Evolutionary conservation across 345 rosid genomes (phyloP).

Genomic region (Barbarea vulgaris): DNA sequence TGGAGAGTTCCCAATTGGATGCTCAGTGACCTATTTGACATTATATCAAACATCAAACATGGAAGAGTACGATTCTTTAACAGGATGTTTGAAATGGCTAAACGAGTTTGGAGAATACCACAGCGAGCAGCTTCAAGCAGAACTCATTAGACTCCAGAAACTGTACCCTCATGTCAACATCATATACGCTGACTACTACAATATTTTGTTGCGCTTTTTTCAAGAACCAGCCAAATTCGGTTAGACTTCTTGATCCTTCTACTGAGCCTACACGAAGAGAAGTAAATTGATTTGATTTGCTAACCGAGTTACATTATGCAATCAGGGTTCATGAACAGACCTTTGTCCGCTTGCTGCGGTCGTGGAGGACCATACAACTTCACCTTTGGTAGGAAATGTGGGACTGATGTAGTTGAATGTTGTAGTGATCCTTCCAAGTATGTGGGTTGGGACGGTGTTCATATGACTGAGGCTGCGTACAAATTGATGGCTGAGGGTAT

Average conservation of each 20-base stretch:
- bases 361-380: conserved; percentile 45
- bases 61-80: conserved; percentile 45
- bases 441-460: conserved; percentile 54
- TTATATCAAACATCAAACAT: conserved; percentile 29
- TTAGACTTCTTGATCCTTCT: conserved; percentile 16
- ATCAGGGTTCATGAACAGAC: conserved; percentile 38
- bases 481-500: conserved; percentile 26
- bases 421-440: conserved; percentile 45
- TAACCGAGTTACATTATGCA: background rate
- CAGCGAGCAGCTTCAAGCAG: conserved; percentile 40
- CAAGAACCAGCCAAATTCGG: conserved; percentile 46
- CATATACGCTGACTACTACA: conserved; percentile 51
- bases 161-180: conserved; percentile 47
- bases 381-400: conserved; percentile 18
- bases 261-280: background rate
- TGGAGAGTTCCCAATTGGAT: conserved; percentile 49
- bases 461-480: conserved; percentile 41
- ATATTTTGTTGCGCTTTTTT: conserved; percentile 13
- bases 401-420: background rate
- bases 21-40: conserved; percentile 38
- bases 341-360: conserved; percentile 48
- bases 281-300: background rate
- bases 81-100: conserved; percentile 50
- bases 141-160: conserved; percentile 25
- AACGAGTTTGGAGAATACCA: conserved; percentile 48